phyloP scores from a whole-genome alignment of 176 grass and related monocot genomes.

The Puccinellia tenuiflora region DNA sequence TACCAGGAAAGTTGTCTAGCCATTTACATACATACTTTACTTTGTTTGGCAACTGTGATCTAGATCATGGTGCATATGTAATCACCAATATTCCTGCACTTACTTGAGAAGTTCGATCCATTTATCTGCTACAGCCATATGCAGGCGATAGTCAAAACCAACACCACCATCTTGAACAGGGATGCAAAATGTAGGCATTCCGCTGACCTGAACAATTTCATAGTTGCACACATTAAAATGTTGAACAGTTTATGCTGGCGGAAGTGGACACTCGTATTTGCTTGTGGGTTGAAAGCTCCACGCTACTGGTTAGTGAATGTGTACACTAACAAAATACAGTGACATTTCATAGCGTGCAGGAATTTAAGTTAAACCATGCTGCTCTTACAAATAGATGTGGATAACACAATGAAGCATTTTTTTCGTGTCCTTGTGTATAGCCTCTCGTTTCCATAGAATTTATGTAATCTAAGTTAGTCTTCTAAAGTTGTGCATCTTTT shows the following conservation, averaged over 20 bases:
- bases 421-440: not conserved
- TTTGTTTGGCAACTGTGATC: not conserved
- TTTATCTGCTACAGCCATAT: slow-evolving; percentile 93
- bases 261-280: slow-evolving; percentile 7
- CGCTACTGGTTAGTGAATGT: not conserved
- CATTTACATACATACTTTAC: not conserved
- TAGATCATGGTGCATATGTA: not conserved
- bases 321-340: not conserved
- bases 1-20: not conserved
- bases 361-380: not conserved
- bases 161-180: slow-evolving; percentile 88
- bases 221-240: not conserved
- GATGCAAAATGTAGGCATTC: slow-evolving; percentile 92
- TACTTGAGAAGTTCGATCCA: slow-evolving; percentile 98
- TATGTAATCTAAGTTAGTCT: not conserved
- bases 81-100: slow-evolving; percentile 21
- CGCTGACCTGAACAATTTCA: slow-evolving; percentile 65
- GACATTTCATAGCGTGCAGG: slow-evolving; percentile 4
- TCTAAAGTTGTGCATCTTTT: too few species aligned
- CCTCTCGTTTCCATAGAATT: not conserved
- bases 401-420: not conserved
- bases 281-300: not conserved
- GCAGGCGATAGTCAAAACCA: slow-evolving; percentile 92
- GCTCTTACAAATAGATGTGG: slow-evolving; percentile 8
- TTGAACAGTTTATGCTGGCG: not conserved